phyloP scores from a whole-genome alignment of 495 filamentous ascomycete genomes.

The Delitschia confertaspora region DNA sequence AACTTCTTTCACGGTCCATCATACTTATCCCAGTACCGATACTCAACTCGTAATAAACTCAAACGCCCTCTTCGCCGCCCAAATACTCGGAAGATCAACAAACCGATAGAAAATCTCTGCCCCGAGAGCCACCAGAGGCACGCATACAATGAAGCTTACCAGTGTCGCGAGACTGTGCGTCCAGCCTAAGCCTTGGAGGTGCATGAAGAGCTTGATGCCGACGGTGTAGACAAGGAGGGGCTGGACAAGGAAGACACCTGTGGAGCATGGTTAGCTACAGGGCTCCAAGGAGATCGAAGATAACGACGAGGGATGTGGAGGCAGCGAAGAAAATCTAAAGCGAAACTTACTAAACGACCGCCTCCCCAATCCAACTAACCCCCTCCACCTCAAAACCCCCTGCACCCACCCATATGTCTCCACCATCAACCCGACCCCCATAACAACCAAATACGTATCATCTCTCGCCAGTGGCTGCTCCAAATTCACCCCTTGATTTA shows the following conservation, averaged over 20 bases:
- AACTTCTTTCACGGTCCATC: too few relatives aligned
- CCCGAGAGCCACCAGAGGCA: conserved; percentile 10
- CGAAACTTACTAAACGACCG: conserved; percentile 32
- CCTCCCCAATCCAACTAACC: conserved; percentile 26
- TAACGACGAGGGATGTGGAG: neutral
- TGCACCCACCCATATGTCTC: conserved; percentile 32
- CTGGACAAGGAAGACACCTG: conserved; percentile 31
- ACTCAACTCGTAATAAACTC: too few relatives aligned
- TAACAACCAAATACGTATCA: conserved; percentile 33
- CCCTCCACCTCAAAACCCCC: conserved; percentile 21
- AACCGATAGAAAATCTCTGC: conserved; percentile 28
- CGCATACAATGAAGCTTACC: conserved; percentile 20
- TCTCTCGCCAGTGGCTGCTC: conserved; percentile 31
- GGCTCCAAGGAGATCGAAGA: neutral
- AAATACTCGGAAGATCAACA: conserved; percentile 20
- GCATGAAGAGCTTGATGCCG: conserved; percentile 30
- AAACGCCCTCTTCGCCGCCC: conserved; percentile 10
- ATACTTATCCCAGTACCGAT: too few relatives aligned
- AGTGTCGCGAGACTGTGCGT: conserved; percentile 12
- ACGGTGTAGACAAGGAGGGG: conserved; percentile 31
- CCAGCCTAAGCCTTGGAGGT: conserved; percentile 13
- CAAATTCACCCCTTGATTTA: conserved; percentile 23
- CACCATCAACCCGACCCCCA: conserved; percentile 31
- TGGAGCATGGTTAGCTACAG: neutral
- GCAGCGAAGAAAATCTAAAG: too few relatives aligned